Evolutionary conservation across 108 stramenopile species (phyloP).

Genomic region (Tribonema minus): DNA sequence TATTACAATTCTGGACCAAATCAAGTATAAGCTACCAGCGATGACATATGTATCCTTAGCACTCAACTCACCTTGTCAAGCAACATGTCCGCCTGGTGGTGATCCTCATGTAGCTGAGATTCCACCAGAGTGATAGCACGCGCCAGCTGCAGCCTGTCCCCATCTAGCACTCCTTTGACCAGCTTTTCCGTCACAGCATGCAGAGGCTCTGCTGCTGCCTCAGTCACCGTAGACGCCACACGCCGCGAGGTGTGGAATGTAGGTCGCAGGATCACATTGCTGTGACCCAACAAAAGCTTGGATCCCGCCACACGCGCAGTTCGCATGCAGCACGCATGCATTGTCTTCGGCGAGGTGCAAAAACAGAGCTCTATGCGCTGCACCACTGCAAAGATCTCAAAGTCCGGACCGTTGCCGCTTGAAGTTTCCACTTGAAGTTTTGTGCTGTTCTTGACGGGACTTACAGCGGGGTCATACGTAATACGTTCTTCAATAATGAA

Average conservation of each 20-base stretch:
- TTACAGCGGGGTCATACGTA: too few relatives aligned
- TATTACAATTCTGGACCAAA: too few relatives aligned
- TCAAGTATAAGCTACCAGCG: neutral
- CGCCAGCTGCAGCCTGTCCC: slow-evolving; percentile 11
- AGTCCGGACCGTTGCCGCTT: too few relatives aligned
- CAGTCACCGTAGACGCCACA: neutral
- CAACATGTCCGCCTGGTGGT: slow-evolving; percentile 29
- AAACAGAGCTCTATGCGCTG: too few relatives aligned
- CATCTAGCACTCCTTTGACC: slow-evolving; percentile 20
- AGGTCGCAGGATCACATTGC: neutral
- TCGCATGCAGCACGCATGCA: too few relatives aligned
- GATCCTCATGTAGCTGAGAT: slow-evolving; percentile 27
- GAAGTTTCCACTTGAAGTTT: too few relatives aligned
- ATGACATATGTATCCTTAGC: neutral
- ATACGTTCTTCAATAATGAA: too few relatives aligned
- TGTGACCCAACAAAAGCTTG: neutral
- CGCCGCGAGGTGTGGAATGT: neutral
- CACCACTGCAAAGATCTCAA: too few relatives aligned
- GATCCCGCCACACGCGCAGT: too few relatives aligned
- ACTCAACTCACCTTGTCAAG: slow-evolving; percentile 19
- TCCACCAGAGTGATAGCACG: slow-evolving; percentile 40
- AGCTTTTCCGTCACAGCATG: slow-evolving; percentile 11
- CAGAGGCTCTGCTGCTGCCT: neutral
- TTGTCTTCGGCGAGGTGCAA: too few relatives aligned
- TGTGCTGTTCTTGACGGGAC: too few relatives aligned